Conservation (phyloP, 78 protist species). For the Tieghemostelium lacteum region DNA sequence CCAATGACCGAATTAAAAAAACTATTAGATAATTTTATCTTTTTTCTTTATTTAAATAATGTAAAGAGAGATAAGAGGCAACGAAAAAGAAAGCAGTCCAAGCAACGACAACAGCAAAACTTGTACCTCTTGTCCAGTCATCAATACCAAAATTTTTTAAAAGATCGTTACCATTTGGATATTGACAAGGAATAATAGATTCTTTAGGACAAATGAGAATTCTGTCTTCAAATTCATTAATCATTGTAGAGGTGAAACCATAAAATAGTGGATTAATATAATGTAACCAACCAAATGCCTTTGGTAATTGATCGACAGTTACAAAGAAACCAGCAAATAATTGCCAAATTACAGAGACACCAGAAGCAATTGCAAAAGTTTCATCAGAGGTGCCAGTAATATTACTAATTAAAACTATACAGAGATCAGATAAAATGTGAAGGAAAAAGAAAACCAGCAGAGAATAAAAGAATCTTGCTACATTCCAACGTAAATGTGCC, state of each 20-base stretch:
- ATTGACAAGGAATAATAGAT: slow-evolving; percentile 12
- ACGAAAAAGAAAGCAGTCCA: slow-evolving; percentile 41
- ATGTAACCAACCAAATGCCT: slow-evolving; percentile 33
- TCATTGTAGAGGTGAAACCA: background rate
- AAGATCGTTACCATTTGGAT: slow-evolving; percentile 47
- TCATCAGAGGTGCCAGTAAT: slow-evolving; percentile 27
- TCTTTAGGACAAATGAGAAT: slow-evolving; percentile 1
- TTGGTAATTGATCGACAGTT: slow-evolving; percentile 45
- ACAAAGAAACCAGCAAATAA: slow-evolving; percentile 66
- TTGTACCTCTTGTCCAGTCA: slow-evolving; percentile 28
- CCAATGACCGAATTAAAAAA: too few species aligned
- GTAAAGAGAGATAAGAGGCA: background rate
- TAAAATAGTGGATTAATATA: slow-evolving; percentile 39
- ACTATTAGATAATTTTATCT: too few species aligned
- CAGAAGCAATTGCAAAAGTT: slow-evolving; percentile 48
- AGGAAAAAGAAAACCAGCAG: slow-evolving; percentile 15
- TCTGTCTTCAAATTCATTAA: slow-evolving; percentile 40
- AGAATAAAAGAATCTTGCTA: slow-evolving; percentile 4
- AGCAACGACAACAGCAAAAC: background rate
- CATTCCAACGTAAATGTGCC: slow-evolving; percentile 17
- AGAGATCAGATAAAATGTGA: slow-evolving; percentile 9
- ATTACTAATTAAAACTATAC: slow-evolving; percentile 7
- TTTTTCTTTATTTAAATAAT: slow-evolving; percentile 44
- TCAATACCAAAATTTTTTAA: slow-evolving; percentile 19
- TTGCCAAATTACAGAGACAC: slow-evolving; percentile 28